phyloP scores from a whole-genome alignment of 1,284 basidiomycete genomes.

The Leccinum fallax region DNA sequence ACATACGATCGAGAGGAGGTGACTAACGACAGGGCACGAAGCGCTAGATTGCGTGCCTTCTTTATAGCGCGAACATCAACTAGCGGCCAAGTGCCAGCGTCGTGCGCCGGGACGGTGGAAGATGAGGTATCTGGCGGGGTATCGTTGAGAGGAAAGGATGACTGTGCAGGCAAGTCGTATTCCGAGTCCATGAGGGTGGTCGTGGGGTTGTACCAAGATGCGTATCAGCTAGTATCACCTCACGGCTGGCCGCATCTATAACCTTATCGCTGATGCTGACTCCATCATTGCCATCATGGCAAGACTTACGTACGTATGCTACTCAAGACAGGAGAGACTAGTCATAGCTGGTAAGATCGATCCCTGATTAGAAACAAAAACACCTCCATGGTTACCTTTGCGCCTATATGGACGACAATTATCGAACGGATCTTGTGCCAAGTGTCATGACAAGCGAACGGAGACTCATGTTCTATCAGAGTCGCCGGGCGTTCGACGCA shows the following conservation, averaged over 20 bases:
- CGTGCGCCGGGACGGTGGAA: not conserved
- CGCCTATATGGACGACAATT: not conserved
- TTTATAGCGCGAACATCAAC: not conserved
- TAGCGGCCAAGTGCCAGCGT: not conserved
- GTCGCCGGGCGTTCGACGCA: no score
- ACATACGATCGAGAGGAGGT: not conserved
- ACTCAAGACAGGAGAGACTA: not conserved
- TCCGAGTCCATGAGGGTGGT: constrained; percentile 23
- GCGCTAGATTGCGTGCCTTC: not conserved
- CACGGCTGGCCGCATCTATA: not conserved
- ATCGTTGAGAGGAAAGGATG: not conserved
- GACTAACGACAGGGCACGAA: constrained; percentile 15
- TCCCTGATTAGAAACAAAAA: not conserved
- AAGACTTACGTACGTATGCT: not conserved
- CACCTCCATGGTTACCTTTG: not conserved
- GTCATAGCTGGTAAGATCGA: not conserved
- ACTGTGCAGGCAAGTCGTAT: not conserved
- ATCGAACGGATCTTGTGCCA: not conserved
- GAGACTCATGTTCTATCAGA: no score
- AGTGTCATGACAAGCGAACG: not conserved
- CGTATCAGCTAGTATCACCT: not conserved
- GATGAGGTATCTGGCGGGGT: not conserved
- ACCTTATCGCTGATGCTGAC: not conserved
- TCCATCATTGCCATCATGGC: not conserved
- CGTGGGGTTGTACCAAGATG: constrained; percentile 6